Percentiles rank a stretch among this genome's conserved stretches.
These are phyloP conservation scores for Corniculantispora saksenae DNA, from an alignment of 2,329 filamentous ascomycete species.

Conservation along the genomic window DNA sequence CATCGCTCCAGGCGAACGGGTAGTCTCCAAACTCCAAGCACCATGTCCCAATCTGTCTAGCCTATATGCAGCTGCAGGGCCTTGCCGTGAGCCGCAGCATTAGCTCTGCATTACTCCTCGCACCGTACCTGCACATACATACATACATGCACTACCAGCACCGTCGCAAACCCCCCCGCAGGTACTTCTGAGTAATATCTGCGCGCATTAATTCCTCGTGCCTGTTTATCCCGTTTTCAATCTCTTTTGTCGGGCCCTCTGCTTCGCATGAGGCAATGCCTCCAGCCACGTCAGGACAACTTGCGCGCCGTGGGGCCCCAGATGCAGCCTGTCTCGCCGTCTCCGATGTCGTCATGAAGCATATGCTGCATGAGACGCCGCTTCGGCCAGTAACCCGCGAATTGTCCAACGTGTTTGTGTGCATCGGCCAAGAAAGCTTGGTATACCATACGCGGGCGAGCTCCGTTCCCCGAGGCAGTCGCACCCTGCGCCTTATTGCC, in stretches of 20 bases:
- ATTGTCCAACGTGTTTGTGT: not conserved
- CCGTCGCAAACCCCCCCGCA: conserved; percentile 11
- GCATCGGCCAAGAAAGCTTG: not conserved
- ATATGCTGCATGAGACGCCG: not conserved
- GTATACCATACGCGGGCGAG: not conserved
- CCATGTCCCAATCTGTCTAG: conserved; percentile 15
- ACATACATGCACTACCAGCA: not conserved
- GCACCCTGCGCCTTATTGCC: conserved; percentile 5
- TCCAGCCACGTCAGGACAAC: conserved; percentile 3
- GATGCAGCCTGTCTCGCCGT: not conserved
- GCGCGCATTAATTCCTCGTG: not conserved
- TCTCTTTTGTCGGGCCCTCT: not conserved
- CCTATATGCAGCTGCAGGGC: not conserved
- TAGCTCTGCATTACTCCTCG: not conserved
- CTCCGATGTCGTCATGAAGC: conserved; percentile 12
- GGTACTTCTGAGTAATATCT: conserved; percentile 11
- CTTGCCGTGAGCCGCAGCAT: conserved; percentile 17
- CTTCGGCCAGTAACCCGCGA: not conserved
- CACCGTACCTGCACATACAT: conserved; percentile 11
- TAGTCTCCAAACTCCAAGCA: not conserved
- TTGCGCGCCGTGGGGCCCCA: not conserved
- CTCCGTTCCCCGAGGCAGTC: conserved; percentile 4
- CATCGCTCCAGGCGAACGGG: conserved; percentile 3
- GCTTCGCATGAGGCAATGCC: conserved; percentile 3
- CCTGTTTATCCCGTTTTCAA: conserved; percentile 7